Evolutionary conservation across 2,329 filamentous ascomycete genomes (phyloP), one percentile per base, ranked within the genome.

Genomic region (Biscogniauxia mediterranea): DNA sequence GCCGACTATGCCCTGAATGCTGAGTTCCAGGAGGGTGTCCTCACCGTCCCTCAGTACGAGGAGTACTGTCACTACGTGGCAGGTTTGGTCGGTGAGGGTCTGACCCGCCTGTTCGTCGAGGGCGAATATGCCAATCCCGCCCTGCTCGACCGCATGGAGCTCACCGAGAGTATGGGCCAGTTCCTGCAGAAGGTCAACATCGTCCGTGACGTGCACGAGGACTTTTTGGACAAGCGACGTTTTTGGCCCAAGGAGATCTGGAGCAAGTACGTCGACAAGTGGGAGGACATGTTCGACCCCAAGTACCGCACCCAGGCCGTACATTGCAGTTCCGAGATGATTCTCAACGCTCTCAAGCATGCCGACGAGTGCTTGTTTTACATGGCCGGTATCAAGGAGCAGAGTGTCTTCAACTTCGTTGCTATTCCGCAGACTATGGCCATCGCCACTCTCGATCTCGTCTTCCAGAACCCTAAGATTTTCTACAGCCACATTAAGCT

Each of bases 141-240:
- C 60, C 84, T 99, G 56, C 80, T 94, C 57, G 85, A 93, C 65
- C 87, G 92, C 56, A 88, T 90, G 38, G 82, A 92, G 63, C 85
- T 99, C 55, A 91, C 92, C 69, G 93, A 97, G 78, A 94, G 92
- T 52, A 99, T 99, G 95, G 95, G 92, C 23, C 90, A 97, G 68
- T 97, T 99, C 78, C 81, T 99, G 64, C 95, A 99, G 74, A 97
- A 99, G 82, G 96, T 93, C 67, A 99, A 99, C 82, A 97, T 99
- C 75, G 97, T 98, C 73, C 92, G 95, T 73, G 95, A 99, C 75
- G 85, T 98, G 66, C 87, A 89, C 69, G 95, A 99, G 76, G 95
- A 99, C 73, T 89, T 89, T 69, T 85, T 91, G 61, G 95, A 98
- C 76, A 88, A 89, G 69, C 87, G 95, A 64, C 88, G 91, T 61